Base-by-base conservation (phyloP, 805 yeast genomes). In the Candida ponderosae region DNA sequence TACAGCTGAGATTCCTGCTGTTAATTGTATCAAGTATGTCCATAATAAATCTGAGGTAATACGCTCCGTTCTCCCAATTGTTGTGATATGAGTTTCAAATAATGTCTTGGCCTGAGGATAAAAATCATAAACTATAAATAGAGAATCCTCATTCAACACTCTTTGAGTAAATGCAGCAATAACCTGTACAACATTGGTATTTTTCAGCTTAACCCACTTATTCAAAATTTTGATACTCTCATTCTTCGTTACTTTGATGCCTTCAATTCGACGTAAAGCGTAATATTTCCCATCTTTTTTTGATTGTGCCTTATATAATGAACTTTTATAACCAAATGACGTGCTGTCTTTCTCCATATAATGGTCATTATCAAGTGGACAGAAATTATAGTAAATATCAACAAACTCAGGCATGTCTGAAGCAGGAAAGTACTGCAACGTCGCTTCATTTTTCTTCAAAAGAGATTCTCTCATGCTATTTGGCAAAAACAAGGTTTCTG, bases 141-240 rank as follows among this genome's bases (percentile, higher is more conserved):
- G 66, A 1, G 93, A 79, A 34, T 70, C 68, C 48, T 84, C 93
- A 32, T 86, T 90, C 63, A 93, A 93, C 5, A 87, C 81, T 39
- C 87, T 74, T 6, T 90, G 78, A 1, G 96, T 81, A 57, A 93
- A 90, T 6, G 93, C 87, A 54, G 89, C 96, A 31, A 74, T 71
- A 6, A 87, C 61, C 30, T 72, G 68, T 1, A 83, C 84, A 18
- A 86, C 63, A 48, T 81, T 79, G 3, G 86, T 71, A 44, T 65
- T 61, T 7, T 62, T 60, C 18, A 81, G 44, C 13, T 64, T 63
- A 40, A 65, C 72, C 97, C 97, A 90, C 43, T 60, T 67, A 47
- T 79, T 77, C 38, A 84, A 72, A 6, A 70, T 60, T 29, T 68
- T 65, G 46, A 89, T 72, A 20, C 81, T 74, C 35, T 65, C 58